Percentiles rank a stretch among this genome's conserved stretches.
Conservation (phyloP, 2,329 filamentous ascomycete species). For the Corinectria fuckeliana region DNA sequence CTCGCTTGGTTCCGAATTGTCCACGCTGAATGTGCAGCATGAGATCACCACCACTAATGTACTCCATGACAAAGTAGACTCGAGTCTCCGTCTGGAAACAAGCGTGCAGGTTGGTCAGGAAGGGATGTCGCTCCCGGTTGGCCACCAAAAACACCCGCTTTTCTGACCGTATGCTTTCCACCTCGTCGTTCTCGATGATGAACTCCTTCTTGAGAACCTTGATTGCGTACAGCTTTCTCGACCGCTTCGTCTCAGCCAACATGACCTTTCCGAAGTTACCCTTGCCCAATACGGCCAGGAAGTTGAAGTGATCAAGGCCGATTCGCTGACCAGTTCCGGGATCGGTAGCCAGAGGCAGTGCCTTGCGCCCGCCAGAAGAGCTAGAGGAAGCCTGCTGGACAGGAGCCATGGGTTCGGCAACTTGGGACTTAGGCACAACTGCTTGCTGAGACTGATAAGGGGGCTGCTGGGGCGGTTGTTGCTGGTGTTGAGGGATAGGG, state of each 20-base stretch:
- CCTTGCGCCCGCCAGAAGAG: conserved; percentile 55
- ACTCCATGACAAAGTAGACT: conserved; percentile 99
- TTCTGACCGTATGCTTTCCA: conserved; percentile 96
- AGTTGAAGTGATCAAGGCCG: conserved; percentile 98
- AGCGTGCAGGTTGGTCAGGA: conserved; percentile 91
- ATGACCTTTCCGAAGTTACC: conserved; percentile 99
- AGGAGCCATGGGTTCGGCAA: conserved; percentile 45
- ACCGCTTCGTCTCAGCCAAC: conserved; percentile 94
- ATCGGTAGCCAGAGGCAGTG: conserved; percentile 73
- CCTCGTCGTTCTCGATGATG: conserved; percentile 99
- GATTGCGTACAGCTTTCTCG: conserved; percentile 93
- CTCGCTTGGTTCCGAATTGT: conserved; percentile 93
- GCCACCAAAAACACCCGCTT: conserved; percentile 97
- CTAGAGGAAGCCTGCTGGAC: conserved; percentile 22
- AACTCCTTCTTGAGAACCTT: conserved; percentile 99
- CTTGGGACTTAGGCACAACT: conserved; percentile 48
- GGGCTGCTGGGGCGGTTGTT: conserved; percentile 39
- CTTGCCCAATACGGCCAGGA: conserved; percentile 96
- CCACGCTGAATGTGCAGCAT: conserved; percentile 99
- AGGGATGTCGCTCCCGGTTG: conserved; percentile 96
- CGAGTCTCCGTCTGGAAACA: conserved; percentile 99
- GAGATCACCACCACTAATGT: conserved; percentile 96
- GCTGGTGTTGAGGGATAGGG: conserved; percentile 47
- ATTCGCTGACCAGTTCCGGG: conserved; percentile 82
- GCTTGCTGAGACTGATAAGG: conserved; percentile 39